Conservation (phyloP, 1,284 basidiomycete species). For the Schizophyllum commune region DNA sequence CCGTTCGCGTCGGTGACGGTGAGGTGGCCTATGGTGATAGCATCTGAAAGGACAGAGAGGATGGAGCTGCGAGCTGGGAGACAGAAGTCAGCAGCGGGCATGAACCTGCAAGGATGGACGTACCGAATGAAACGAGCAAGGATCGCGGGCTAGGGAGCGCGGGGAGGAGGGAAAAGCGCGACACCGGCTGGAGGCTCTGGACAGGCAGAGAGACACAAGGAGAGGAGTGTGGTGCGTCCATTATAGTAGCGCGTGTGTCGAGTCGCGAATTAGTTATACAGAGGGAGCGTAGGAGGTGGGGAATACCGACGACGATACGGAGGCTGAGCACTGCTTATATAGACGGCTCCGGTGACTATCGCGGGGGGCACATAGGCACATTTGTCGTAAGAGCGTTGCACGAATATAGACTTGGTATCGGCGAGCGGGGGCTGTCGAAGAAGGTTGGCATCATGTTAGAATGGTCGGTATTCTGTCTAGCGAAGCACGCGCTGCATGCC, state of each 20-base stretch:
- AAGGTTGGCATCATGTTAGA: not conserved
- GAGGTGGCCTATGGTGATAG: constrained; percentile 52
- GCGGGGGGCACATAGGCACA: not conserved
- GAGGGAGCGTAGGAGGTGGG: constrained; percentile 11
- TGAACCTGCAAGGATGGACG: constrained; percentile 6
- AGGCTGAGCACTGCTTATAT: not conserved
- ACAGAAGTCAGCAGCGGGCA: constrained; percentile 1
- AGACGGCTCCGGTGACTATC: not conserved
- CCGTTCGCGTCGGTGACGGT: constrained; percentile 56
- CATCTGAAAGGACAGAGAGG: constrained; percentile 47
- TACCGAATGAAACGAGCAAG: constrained; percentile 40
- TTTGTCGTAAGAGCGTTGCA: not conserved
- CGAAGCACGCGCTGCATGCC: not conserved
- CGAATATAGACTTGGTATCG: not conserved
- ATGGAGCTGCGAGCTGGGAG: constrained; percentile 55
- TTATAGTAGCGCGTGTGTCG: constrained; percentile 12
- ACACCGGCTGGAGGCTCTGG: constrained; percentile 33
- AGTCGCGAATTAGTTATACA: constrained; percentile 3
- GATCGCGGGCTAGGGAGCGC: constrained; percentile 34
- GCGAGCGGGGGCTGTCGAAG: not conserved
- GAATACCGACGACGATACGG: not conserved
- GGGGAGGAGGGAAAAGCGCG: constrained; percentile 26
- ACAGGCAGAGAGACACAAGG: constrained; percentile 33
- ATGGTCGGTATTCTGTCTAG: not conserved
- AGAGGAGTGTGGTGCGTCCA: constrained; percentile 27